Conservation (phyloP, 2,329 filamentous ascomycete species). For the Graphiopsis chlorocephala region DNA sequence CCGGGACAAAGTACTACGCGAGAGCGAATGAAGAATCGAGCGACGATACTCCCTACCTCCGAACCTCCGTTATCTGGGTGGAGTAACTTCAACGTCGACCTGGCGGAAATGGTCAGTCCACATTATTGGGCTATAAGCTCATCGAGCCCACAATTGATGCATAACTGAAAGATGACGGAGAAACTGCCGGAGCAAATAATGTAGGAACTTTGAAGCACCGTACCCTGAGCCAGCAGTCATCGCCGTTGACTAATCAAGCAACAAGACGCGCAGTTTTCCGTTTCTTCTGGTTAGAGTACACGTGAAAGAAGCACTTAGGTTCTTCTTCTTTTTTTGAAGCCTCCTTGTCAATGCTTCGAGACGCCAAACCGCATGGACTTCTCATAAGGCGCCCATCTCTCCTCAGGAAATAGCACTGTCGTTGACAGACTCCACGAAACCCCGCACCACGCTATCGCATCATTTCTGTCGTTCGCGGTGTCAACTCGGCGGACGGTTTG, state of each 20-base stretch:
- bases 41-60: too few species aligned
- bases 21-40: background rate
- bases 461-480: constrained; percentile 2
- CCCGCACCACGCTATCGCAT: background rate
- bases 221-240: too few species aligned
- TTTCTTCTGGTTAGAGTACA: background rate
- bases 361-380: background rate
- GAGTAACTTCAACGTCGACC: background rate
- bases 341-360: background rate
- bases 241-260: too few species aligned
- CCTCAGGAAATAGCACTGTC: background rate
- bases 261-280: background rate
- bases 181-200: background rate
- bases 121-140: background rate
- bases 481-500: constrained; percentile 10
- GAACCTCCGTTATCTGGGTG: background rate
- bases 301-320: background rate
- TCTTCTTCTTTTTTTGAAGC: background rate
- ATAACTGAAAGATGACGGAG: background rate
- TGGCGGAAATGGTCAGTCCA: background rate
- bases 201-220: too few species aligned
- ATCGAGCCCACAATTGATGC: background rate
- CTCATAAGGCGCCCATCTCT: background rate
- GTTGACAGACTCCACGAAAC: background rate
- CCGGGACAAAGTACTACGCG: background rate